Base-by-base conservation (phyloP, 192 early-diverging fungal genomes). In the Rhizoclosmatium sp. region DNA sequence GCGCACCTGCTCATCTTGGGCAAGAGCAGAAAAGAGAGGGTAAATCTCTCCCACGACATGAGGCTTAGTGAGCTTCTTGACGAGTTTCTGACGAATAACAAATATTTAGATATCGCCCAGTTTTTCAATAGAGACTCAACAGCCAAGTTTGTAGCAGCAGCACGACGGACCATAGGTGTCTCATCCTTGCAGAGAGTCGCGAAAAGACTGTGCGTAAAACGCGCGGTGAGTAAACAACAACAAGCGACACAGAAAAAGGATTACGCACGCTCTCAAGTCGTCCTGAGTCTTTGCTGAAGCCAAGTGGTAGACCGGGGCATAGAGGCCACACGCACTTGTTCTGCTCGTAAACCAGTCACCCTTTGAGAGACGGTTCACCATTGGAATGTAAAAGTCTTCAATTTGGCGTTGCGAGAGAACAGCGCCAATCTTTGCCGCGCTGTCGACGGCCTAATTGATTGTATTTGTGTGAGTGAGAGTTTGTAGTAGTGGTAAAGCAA, bases 261-360 rank as follows among this genome's bases (percentile, higher is more conserved):
- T 12, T 21, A 68, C 77, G 72, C 85, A 94, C 93, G 83, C 90
- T 80, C 95, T 91, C 77, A 99, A 90, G 80, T 98, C 95, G 62
- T 91, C 92, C 85, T 97, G 94, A 58, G 90, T 90, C 23, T 86
- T 89, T 68, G 91, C 88, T 5, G 93, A 88, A 73, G 90, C 88
- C 69, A 91, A 85, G 47, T 85, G 76, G 79, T 99, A 99, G 2
- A 91, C 91, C 3, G 93, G 91, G 3, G 97, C 94, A 81, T 95
- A 99, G 47, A 99, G 89, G 31, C 96, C 96, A 61, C 95, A 95
- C 4, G 97, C 96, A 76, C 93, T 95, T 44, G 95, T 94, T 64
- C 97, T 91, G 81, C 93, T 95, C 31, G 98, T 99, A 80, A 99
- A 99, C 98, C 98, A 99, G 82, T 99, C 97, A 60, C 97, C 97